These are phyloP conservation scores for Tetraselmis chui DNA, from an alignment of 139 green algal genomes.

Conservation along the genomic window DNA sequence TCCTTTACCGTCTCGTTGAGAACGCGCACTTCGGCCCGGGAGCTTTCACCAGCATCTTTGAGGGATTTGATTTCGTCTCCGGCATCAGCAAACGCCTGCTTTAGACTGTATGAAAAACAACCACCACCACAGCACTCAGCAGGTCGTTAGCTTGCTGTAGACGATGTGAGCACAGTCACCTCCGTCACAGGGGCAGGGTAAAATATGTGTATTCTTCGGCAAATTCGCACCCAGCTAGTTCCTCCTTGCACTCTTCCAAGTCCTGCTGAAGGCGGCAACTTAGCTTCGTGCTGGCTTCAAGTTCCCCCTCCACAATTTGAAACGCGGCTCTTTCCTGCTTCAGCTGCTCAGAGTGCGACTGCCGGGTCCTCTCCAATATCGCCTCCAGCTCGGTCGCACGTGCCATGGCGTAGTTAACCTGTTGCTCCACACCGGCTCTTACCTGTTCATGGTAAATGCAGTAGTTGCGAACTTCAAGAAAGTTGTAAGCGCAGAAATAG, in stretches of 20 bases:
- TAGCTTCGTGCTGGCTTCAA: not conserved
- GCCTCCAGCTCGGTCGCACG: not conserved
- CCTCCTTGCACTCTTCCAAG: not conserved
- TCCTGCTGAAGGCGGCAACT: not conserved
- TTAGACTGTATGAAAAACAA: not conserved
- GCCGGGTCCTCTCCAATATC: not conserved
- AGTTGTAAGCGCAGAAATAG: not conserved
- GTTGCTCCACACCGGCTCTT: not conserved
- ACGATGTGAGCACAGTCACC: no score
- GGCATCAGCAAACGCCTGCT: not conserved
- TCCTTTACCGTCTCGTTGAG: constrained; percentile 5
- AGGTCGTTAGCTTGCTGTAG: no score
- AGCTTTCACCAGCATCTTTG: not conserved
- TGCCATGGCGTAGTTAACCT: not conserved
- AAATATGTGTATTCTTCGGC: no score
- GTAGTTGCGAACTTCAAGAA: not conserved
- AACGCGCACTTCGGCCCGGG: constrained; percentile 16
- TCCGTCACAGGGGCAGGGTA: no score
- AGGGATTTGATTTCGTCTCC: not conserved
- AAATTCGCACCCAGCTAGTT: not conserved
- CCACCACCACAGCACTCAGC: no score
- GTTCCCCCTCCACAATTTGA: not conserved
- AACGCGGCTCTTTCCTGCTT: not conserved
- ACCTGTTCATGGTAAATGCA: not conserved
- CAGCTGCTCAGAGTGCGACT: not conserved